Base-by-base conservation (phyloP, 2,329 filamentous ascomycete species). In the Mollisia scopiformis region DNA sequence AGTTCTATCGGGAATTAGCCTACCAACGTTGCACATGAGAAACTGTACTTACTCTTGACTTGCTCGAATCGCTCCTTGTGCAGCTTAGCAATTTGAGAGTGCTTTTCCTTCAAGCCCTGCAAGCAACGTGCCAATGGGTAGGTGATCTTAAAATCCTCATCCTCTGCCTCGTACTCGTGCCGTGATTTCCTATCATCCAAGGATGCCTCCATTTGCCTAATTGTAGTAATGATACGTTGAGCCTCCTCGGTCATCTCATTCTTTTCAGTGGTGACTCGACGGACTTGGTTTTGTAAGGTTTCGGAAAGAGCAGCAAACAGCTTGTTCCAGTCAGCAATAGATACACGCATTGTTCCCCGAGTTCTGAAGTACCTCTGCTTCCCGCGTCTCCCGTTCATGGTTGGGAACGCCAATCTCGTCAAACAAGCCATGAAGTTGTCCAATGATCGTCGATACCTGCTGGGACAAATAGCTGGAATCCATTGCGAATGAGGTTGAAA, bases 341-440 rank as follows among this genome's bases (percentile, higher is more conserved):
- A 65, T 55, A 16, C 30, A 73, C 59, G 57, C 60, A 55, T 59
- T 35, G 46, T 33, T 55, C 21, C 21, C 14, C 11, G 8, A 14
- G 6, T 23, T 5, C 28, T 19, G n/a, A 71, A 84, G 73, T 80
- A 96, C 93, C 87, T 97, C 92, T 74, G 91, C 86, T 75, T 98
- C 94, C 71, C 95, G 85, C 53, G 86, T 84, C 74, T 98, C 93
- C 72, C 95, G 90, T 76, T 98, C 95, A 87, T 97, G 93, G 72
- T 81, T 87, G 28, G 94, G 87, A n/a, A 99, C 91, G 61, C 95
- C 95, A 72, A 99, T 99, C 75, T 99, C 94, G 76, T 99, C 95
- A 73, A 97, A 99, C 60, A 98, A 85, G 67, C 90, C 91, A 78
- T 98, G 94, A 63, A 99, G 85, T 78, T 97, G 93, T 76, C 87